Evolutionary conservation across 129 eudicot genomes (phyloP).

Genomic region (Dittrichia graveolens): DNA sequence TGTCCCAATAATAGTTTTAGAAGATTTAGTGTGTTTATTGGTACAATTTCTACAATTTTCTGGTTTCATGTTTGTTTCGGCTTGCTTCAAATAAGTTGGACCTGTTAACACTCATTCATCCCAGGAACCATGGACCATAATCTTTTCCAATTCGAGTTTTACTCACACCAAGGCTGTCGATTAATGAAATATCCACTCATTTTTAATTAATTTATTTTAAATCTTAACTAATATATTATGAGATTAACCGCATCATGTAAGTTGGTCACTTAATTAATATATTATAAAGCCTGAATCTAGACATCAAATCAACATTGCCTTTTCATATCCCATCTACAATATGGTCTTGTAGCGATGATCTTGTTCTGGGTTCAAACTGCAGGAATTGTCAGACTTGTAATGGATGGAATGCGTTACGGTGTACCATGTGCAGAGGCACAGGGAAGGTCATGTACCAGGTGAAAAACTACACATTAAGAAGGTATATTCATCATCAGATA

Average conservation of each 20-base stretch:
- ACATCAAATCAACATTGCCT: no score
- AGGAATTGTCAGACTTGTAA: constrained; percentile 82
- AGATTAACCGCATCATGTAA: not conserved
- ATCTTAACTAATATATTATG: not conserved
- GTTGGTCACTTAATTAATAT: no score
- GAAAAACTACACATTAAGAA: constrained; percentile 68
- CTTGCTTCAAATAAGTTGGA: no score
- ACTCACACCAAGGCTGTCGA: not conserved
- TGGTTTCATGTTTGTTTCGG: not conserved
- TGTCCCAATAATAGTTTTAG: not conserved
- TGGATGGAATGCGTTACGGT: constrained; percentile 91
- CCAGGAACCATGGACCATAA: not conserved
- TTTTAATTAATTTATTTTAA: not conserved
- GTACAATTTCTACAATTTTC: not conserved
- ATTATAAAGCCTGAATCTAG: no score
- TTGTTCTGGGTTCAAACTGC: constrained; percentile 28
- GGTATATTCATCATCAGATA: constrained; percentile 44
- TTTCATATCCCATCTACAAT: not conserved
- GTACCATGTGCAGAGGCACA: constrained; percentile 94
- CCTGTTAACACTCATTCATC: not conserved
- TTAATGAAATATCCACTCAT: not conserved
- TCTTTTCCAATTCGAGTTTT: not conserved
- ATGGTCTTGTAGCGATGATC: constrained; percentile 14
- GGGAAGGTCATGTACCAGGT: constrained; percentile 91
- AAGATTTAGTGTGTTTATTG: not conserved